Conservation (phyloP, 805 yeast species). For the Candida silvicultrix region DNA sequence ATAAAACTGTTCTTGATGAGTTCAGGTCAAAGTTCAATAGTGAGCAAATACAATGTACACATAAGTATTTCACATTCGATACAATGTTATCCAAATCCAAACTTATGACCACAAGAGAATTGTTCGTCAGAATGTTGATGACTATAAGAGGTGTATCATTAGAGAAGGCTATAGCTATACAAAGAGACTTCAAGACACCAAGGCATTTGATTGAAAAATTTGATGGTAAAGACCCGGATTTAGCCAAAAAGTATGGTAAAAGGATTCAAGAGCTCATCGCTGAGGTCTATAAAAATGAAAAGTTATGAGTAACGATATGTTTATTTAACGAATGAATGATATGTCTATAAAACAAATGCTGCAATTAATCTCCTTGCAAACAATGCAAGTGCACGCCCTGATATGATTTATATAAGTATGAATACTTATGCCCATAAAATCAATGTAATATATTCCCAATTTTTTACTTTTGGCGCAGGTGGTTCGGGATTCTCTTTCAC, state of each 20-base stretch:
- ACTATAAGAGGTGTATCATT: conserved; percentile 73
- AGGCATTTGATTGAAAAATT: conserved; percentile 46
- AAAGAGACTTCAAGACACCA: conserved; percentile 68
- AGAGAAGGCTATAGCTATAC: conserved; percentile 80
- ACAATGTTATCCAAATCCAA: conserved; percentile 63
- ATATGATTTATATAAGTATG: neutral
- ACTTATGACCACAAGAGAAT: conserved; percentile 65
- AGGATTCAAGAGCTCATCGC: conserved; percentile 15
- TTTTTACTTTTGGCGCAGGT: conserved; percentile 9
- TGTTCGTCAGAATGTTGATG: conserved; percentile 72
- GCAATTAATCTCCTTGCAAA: neutral
- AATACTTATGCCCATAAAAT: neutral
- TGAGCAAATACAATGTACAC: conserved; percentile 32
- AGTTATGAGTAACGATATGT: neutral
- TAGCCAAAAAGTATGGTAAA: conserved; percentile 25
- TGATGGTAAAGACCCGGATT: conserved; percentile 16
- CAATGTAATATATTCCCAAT: conserved; percentile 14
- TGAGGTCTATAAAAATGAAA: conserved; percentile 5
- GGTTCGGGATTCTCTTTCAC: conserved; percentile 26
- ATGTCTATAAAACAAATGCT: neutral
- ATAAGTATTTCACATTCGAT: conserved; percentile 51
- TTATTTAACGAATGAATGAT: neutral
- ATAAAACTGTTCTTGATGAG: conserved; percentile 30
- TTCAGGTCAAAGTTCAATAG: conserved; percentile 42
- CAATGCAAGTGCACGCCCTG: neutral